Evolutionary conservation across 1,284 basidiomycete genomes (phyloP).

Genomic region (Marasmius fiardii): DNA sequence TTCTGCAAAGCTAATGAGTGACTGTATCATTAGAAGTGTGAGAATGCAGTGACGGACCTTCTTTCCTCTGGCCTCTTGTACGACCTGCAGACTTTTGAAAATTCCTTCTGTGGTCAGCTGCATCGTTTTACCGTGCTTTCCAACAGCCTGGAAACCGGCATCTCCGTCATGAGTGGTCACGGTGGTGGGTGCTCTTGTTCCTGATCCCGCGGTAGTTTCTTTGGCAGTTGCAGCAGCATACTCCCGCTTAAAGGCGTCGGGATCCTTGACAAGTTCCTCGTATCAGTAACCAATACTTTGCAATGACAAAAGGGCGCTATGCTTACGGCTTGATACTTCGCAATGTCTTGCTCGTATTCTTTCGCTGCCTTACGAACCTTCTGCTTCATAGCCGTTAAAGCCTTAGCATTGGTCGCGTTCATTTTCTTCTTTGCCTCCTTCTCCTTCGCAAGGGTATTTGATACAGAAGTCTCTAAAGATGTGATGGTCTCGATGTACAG

Average conservation of each 20-base stretch:
- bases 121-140: slow-evolving; percentile 84
- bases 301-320: neutral
- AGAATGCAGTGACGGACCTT: slow-evolving; percentile 56
- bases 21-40: neutral
- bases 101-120: slow-evolving; percentile 87
- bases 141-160: slow-evolving; percentile 90
- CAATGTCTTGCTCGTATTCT: slow-evolving; percentile 84
- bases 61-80: slow-evolving; percentile 95
- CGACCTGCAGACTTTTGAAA: slow-evolving; percentile 88
- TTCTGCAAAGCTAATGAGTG: slow-evolving; percentile 53
- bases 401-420: slow-evolving; percentile 93
- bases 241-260: slow-evolving; percentile 83
- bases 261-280: slow-evolving; percentile 55
- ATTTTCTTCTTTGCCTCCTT: slow-evolving; percentile 96
- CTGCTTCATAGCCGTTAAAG: slow-evolving; percentile 95
- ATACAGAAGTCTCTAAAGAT: slow-evolving; percentile 78
- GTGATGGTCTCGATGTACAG: slow-evolving; percentile 82
- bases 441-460: slow-evolving; percentile 75
- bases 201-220: slow-evolving; percentile 36
- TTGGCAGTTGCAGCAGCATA: slow-evolving; percentile 55
- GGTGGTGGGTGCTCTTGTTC: slow-evolving; percentile 15
- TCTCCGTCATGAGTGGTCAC: slow-evolving; percentile 38
- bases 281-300: slow-evolving; percentile 2
- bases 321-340: slow-evolving; percentile 76
- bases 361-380: slow-evolving; percentile 91